Conservation (phyloP, 257 asterid genomes). For the Eucommia ulmoides region DNA sequence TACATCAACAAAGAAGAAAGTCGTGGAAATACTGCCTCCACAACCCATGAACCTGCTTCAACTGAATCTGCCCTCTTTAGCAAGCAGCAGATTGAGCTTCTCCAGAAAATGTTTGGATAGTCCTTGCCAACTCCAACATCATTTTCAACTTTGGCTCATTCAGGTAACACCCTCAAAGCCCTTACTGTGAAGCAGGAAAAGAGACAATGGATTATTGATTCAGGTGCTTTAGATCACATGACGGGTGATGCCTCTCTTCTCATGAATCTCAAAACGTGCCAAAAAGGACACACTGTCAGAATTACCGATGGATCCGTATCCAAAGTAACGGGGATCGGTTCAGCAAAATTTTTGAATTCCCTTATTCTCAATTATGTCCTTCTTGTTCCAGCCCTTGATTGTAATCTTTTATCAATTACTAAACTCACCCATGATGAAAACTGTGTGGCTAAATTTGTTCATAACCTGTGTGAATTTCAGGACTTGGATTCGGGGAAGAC, state of each 20-base stretch:
- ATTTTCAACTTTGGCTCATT: too few relatives aligned
- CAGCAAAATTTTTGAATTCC: neutral
- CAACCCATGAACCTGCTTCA: too few relatives aligned
- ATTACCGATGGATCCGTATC: neutral
- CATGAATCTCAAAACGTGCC: neutral
- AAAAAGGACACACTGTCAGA: neutral
- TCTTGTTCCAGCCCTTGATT: neutral
- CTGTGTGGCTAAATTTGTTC: neutral
- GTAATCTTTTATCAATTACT: neutral
- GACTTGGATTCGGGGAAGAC: neutral
- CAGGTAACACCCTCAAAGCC: too few relatives aligned
- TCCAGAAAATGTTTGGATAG: too few relatives aligned
- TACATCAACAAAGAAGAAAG: too few relatives aligned
- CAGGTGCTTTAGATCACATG: neutral
- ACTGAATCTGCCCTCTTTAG: too few relatives aligned
- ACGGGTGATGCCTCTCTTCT: neutral
- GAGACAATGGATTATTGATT: neutral
- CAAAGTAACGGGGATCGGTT: neutral
- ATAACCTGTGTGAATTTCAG: neutral
- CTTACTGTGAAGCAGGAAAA: too few relatives aligned
- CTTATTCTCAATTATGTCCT: neutral
- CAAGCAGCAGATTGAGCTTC: too few relatives aligned
- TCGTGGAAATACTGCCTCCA: too few relatives aligned
- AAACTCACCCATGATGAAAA: neutral
- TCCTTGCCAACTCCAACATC: too few relatives aligned